These are phyloP conservation scores for Micromonas commoda DNA, from an alignment of 139 green algal genomes.

Conservation along the genomic window DNA sequence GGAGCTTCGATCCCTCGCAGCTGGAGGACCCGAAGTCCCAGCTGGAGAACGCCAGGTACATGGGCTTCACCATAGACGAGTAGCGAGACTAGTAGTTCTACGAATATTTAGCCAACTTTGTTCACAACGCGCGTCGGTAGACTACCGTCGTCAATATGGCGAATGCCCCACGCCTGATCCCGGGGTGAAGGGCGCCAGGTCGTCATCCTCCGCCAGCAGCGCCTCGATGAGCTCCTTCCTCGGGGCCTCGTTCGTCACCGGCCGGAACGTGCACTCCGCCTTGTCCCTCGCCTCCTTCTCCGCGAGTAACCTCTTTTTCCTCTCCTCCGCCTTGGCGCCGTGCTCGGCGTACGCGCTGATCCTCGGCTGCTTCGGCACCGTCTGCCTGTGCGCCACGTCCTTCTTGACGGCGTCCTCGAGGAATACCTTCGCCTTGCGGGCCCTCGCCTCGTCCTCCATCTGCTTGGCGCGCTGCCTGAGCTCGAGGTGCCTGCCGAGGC, in stretches of 20 bases:
- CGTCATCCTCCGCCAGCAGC: background rate
- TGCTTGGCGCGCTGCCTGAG: background rate
- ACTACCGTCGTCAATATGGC: too few species aligned
- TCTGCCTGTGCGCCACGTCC: background rate
- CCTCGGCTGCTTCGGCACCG: background rate
- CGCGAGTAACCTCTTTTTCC: background rate
- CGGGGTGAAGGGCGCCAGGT: too few species aligned
- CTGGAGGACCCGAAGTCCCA: background rate
- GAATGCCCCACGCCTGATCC: too few species aligned
- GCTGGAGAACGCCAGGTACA: background rate
- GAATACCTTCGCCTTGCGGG: background rate
- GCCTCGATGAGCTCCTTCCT: background rate
- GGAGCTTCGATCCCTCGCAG: background rate
- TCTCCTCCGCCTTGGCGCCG: background rate
- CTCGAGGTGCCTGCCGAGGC: background rate
- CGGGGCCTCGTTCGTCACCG: slow-evolving; percentile 9
- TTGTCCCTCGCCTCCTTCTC: slow-evolving; percentile 17
- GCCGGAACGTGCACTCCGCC: slow-evolving; percentile 25
- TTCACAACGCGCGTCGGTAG: too few species aligned
- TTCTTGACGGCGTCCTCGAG: background rate
- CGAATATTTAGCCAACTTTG: too few species aligned
- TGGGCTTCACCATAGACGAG: slow-evolving; percentile 2
- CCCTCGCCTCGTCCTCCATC: background rate
- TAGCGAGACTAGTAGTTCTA: background rate
- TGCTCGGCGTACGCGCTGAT: background rate